Base-by-base conservation (phyloP, 1,284 basidiomycete genomes). In the Malassezia cuniculi region DNA sequence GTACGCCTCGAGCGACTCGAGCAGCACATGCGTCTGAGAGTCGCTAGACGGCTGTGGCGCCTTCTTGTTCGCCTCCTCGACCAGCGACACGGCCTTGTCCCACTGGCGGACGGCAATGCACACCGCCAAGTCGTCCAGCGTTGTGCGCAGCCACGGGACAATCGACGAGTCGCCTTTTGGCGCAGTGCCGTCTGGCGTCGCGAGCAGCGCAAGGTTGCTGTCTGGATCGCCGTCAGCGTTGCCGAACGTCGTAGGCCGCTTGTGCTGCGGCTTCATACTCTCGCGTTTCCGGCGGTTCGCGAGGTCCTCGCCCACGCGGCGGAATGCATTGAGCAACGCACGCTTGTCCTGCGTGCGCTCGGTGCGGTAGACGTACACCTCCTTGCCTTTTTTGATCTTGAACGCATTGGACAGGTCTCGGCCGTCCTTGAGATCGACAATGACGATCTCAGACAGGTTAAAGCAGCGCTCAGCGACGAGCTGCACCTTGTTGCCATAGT, bases 371-470 rank as follows among this genome's bases (percentile, higher is more conserved):
- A 97, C 86, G 62, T 85, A 81, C 2, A 81, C 84, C 70, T 95
- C 90, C 68, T 90, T 90, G 6, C 82, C 81, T 38, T 89, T 78
- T 52, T 82, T 78, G 55, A 97, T 80, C 73, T 95, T 95, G 75
- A 97, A 82, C 1, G 93, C 89, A 59, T 95, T 93, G 12, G 80
- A 84, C 71, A 95, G 79, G 36, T 78, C 89, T 3, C 85, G 75
- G 5, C 84, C 81, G 69, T 97, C 93, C 68, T 94, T 95, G 24
- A 93, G 81, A 67, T 95, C 90, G 19, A 90, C 75, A 0, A 95
- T 84, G 19, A 89, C 72, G 72, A 95, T 85, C 65, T 97, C 90
- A 52, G 78, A 81, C 48, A 95, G 70, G 8, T 80, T 77, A 80
- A 89, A 97, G 62, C 85, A 94, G 42, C 78, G 73, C 56, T 95